Evolutionary conservation across 805 yeast species (phyloP), one percentile per base, ranked within the genome.

Genomic region (Pichia membranifaciens): DNA sequence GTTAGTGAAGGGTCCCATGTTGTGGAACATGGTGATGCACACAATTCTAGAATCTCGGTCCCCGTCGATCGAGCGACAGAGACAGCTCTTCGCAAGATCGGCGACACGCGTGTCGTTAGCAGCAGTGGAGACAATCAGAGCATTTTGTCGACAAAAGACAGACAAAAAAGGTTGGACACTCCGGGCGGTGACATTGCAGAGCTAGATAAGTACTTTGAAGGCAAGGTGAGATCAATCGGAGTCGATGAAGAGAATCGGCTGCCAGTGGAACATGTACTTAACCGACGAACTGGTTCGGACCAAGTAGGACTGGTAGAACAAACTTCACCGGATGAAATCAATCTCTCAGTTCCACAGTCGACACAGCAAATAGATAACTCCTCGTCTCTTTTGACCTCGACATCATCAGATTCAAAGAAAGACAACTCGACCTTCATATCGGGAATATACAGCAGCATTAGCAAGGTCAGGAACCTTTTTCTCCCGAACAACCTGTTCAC

Each of bases 211-310:
- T 46, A 36, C 36, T 57, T 54, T 38, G 51, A 44, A 10, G 52
- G 49, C n/a, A 20, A 35, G 9, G 56, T 57, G 16, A 32, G 61
- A 25, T 43, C 46, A 2, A 50, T 57, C 16, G 38, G 28, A 16
- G 37, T 54, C 16, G 25, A 49, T 9, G 25, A 36, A 38, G 49
- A 46, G 3, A 28, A 51, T 12, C 41, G 44, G 45, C 29, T 57
- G 23, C 51, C 50, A 3, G 49, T 41, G 9, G 58, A 53, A 38
- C 47, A 47, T 20, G 44, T 39, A 3, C 36, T 47, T 18, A 25
- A 33, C 15, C 42, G 23, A 32, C 23, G 32, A 13, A 16, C 3
- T 5, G 5, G 1, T 13, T 5, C n/a, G 16, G 35, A 15, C 25
- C 31, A 41, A 35, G 18, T 8, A 29, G 20, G 8, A 18, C 44